Conservation (phyloP, 768 basidiomycete genomes). For the Kwoniella heveanensis region DNA sequence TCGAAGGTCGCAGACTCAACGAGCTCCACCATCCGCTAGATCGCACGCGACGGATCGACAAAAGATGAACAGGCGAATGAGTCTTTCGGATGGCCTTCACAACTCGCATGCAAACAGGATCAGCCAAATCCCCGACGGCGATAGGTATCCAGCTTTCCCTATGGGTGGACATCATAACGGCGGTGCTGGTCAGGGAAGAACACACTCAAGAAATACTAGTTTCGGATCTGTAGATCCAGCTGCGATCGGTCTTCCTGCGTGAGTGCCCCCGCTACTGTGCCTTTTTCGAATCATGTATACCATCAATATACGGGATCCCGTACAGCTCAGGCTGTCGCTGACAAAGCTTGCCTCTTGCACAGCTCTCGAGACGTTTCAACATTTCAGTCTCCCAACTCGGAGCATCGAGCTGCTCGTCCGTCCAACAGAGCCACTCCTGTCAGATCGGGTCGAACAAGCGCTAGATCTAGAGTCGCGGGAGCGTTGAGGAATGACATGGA, state of each 20-base stretch:
- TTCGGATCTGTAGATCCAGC: conserved; percentile 35
- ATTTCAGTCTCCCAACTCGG: conserved; percentile 13
- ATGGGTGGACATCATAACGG: conserved; percentile 18
- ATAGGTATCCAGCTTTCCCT: conserved; percentile 49
- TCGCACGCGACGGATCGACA: conserved; percentile 5
- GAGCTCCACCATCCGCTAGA: conserved; percentile 9
- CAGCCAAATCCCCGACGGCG: conserved; percentile 35
- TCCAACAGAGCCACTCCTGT: conserved; percentile 25
- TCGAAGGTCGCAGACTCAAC: conserved; percentile 16
- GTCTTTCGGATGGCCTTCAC: conserved; percentile 35
- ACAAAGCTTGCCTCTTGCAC: not conserved
- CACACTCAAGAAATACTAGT: conserved; percentile 31
- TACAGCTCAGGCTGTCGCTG: not conserved
- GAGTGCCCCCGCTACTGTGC: too few species aligned
- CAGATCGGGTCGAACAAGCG: conserved; percentile 6
- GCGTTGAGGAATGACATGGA: conserved; percentile 43
- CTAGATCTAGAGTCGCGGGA: conserved; percentile 46
- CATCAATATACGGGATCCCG: too few species aligned
- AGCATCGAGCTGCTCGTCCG: conserved; percentile 5
- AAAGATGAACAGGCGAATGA: conserved; percentile 26
- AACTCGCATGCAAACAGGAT: conserved; percentile 19
- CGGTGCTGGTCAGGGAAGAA: conserved; percentile 9
- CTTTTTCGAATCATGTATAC: too few species aligned
- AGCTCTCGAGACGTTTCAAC: conserved; percentile 23
- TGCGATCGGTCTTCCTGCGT: conserved; percentile 21